Evolutionary conservation across 208 protist genomes (phyloP), one percentile per base, ranked within the genome.

Genomic region (Leishmania mexicana): DNA sequence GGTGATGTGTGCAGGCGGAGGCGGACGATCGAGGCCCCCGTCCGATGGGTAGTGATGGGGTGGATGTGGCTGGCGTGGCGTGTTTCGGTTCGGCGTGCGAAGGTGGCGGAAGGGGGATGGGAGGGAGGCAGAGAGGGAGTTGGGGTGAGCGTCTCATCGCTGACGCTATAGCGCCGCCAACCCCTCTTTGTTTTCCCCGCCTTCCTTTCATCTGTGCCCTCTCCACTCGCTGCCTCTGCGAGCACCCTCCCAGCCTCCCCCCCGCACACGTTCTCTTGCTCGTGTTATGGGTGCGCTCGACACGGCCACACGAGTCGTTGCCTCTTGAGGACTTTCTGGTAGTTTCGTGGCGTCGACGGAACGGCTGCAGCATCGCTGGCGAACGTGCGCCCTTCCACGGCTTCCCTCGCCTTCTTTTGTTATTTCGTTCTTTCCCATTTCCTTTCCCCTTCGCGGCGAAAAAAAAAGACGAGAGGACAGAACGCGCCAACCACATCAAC

Each of bases 191-290:
- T 54, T 45, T 35, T 49, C 5, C 19, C 31, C 45, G 2, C 68
- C 42, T 53, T 54, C 54, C 72, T 75, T 78, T 54, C 51, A 17
- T 53, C 10, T 38, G 4, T 80, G 65, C 35, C 21, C 47, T 74
- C 70, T 38, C 57, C 19, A 62, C 31, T 19, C 45, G 72, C 21
- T 57, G n/a, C 38, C 74, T 31, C 62, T 40, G 24, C 28, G 21
- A 53, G 54, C 45, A 45, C n/a, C 28, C 70, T 49, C 21, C 2
- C 70, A 49, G 15, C 24, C 51, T 75, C 28, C 21, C 58, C 19
- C 64, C 72, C 13, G 79, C 65, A 49, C 60, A 75, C 35, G 28
- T 79, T 58, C 80, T 74, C 42, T 31, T 78, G 35, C 45, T 54
- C 51, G 65, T 28, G 70, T 11, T 7, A 74, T 53, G 70, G 6